phyloP scores from a whole-genome alignment of 352 stramenopile genomes.

The Pythium volutum region DNA sequence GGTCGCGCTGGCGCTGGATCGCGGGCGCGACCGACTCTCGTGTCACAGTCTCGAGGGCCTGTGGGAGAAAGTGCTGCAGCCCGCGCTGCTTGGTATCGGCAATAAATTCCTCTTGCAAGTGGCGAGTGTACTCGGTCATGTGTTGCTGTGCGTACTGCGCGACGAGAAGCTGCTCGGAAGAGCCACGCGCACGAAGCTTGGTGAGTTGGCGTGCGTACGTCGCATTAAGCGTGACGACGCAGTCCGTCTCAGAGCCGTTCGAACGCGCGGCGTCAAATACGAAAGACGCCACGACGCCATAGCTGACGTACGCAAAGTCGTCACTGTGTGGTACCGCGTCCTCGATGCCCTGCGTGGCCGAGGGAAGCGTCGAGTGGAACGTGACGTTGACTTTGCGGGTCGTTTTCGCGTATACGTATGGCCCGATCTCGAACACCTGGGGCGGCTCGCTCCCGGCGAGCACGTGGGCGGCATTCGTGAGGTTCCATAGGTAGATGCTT shows the following conservation, averaged over 20 bases:
- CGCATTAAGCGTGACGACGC: slow-evolving; percentile 53
- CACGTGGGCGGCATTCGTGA: slow-evolving; percentile 54
- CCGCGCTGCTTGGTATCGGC: slow-evolving; percentile 56
- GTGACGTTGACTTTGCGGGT: slow-evolving; percentile 55
- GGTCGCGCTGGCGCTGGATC: slow-evolving; percentile 39
- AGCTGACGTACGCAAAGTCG: slow-evolving; percentile 44
- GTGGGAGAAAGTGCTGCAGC: slow-evolving; percentile 41
- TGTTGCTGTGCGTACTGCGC: slow-evolving; percentile 60
- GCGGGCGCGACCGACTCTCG: slow-evolving; percentile 37
- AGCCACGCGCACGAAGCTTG: slow-evolving; percentile 40
- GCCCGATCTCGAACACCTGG: slow-evolving; percentile 46
- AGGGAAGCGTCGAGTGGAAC: slow-evolving; percentile 22
- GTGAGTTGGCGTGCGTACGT: slow-evolving; percentile 52
- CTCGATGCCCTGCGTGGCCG: not conserved
- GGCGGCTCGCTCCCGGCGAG: slow-evolving; percentile 30
- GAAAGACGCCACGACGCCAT: slow-evolving; percentile 45
- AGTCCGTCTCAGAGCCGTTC: slow-evolving; percentile 57
- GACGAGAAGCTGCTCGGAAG: slow-evolving; percentile 55
- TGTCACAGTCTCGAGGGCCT: slow-evolving; percentile 30
- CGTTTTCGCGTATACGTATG: slow-evolving; percentile 66
- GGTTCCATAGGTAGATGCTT: slow-evolving; percentile 73
- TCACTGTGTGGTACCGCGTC: not conserved
- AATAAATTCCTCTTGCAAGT: slow-evolving; percentile 49
- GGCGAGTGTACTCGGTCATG: slow-evolving; percentile 35
- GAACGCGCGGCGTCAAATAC: slow-evolving; percentile 46